Percentiles rank a stretch among this genome's conserved stretches.
Evolutionary conservation across 2,329 filamentous ascomycete species (phyloP).

Genomic region (Fusarium citri): DNA sequence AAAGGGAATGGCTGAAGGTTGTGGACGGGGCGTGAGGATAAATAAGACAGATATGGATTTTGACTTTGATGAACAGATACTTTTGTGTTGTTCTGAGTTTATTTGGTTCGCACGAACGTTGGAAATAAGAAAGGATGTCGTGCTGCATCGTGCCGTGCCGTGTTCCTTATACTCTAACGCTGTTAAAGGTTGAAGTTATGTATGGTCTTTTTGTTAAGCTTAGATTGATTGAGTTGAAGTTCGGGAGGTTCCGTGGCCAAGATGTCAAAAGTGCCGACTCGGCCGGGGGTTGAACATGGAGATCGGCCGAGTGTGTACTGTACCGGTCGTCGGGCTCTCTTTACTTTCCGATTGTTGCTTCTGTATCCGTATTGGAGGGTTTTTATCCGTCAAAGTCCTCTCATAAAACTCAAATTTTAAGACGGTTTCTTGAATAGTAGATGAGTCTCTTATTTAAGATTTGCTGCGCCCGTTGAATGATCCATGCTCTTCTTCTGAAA

Average conservation of each 20-base stretch:
- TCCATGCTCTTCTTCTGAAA: slow-evolving; percentile 22
- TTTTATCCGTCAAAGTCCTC: neutral
- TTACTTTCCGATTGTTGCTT: neutral
- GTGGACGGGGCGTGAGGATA: slow-evolving; percentile 26
- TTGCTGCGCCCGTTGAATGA: neutral
- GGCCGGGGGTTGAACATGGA: slow-evolving; percentile 1
- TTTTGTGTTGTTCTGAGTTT: slow-evolving; percentile 1
- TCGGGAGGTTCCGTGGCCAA: neutral
- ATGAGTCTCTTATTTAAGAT: neutral
- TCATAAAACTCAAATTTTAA: neutral
- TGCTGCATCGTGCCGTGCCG: slow-evolving; percentile 4
- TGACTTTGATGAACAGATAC: neutral
- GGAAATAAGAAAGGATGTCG: slow-evolving; percentile 2
- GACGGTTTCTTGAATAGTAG: neutral
- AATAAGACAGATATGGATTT: slow-evolving; percentile 12
- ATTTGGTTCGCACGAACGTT: neutral
- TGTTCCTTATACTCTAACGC: neutral
- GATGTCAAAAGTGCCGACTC: neutral
- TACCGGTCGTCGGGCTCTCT: neutral
- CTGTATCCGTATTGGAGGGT: neutral
- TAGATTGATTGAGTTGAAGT: neutral
- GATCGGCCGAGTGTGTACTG: neutral
- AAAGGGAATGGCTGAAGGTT: slow-evolving; percentile 2
- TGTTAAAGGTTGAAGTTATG: neutral
- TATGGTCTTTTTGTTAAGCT: neutral